phyloP scores from a whole-genome alignment of 768 basidiomycete genomes.

The Suillus fuscotomentosus region DNA sequence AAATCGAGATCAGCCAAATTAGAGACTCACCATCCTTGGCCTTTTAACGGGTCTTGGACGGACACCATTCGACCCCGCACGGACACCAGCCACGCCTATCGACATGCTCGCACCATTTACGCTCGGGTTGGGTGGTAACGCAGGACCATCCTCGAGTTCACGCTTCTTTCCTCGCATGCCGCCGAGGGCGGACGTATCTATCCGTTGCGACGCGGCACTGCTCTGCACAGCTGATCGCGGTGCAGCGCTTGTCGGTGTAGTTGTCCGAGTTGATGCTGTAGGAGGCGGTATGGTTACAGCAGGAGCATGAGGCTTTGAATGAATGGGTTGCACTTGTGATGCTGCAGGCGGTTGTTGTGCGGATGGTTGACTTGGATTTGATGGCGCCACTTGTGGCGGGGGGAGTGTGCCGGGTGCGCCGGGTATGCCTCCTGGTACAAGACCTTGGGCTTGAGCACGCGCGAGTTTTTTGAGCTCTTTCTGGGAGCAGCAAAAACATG shows the following conservation, averaged over 20 bases:
- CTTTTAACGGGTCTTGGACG: slow-evolving; percentile 75
- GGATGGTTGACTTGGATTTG: slow-evolving; percentile 20
- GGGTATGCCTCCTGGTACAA: slow-evolving; percentile 20
- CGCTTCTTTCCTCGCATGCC: slow-evolving; percentile 33
- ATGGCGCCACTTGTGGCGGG: slow-evolving; percentile 31
- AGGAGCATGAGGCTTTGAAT: slow-evolving; percentile 28
- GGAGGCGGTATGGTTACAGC: slow-evolving; percentile 32
- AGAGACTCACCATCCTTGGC: slow-evolving; percentile 61
- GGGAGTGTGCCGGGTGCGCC: slow-evolving; percentile 28
- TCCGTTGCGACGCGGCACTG: slow-evolving; percentile 24
- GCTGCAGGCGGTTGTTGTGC: slow-evolving; percentile 23
- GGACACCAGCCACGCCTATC: slow-evolving; percentile 43
- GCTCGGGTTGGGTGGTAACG: slow-evolving; percentile 21
- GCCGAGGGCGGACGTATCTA: slow-evolving; percentile 10
- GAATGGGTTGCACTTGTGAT: slow-evolving; percentile 12
- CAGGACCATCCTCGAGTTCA: slow-evolving; percentile 25
- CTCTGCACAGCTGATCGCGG: slow-evolving; percentile 27
- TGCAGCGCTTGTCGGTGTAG: slow-evolving; percentile 32
- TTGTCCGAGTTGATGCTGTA: slow-evolving; percentile 24
- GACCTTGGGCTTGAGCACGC: slow-evolving; percentile 46
- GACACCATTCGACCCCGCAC: slow-evolving; percentile 55
- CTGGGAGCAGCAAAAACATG: slow-evolving; percentile 31
- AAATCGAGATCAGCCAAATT: neutral
- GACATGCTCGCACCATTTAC: slow-evolving; percentile 25
- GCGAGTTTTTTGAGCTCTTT: slow-evolving; percentile 73